A percentile compares a stretch with the other conserved stretches of the same genome.
Evolutionary conservation across 2,329 filamentous ascomycete species (phyloP).

Genomic region (Pestalotiopsis sp.): DNA sequence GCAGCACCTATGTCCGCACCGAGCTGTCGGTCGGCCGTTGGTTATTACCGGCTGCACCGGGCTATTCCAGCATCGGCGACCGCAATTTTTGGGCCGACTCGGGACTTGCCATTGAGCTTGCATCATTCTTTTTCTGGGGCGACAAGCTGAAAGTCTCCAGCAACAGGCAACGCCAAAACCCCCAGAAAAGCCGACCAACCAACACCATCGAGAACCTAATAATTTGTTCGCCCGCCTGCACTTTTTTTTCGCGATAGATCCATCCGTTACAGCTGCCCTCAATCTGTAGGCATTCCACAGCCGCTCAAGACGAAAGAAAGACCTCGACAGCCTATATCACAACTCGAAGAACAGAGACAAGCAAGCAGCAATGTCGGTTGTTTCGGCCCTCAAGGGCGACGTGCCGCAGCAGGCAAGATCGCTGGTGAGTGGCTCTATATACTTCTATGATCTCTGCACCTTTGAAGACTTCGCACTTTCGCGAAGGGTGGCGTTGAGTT

Average conservation of each 20-base stretch:
- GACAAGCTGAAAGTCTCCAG: background rate
- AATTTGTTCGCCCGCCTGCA: background rate
- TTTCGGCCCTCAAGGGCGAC: slow-evolving; percentile 50
- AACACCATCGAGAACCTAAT: background rate
- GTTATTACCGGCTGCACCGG: slow-evolving; percentile 8
- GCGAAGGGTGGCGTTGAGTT: background rate
- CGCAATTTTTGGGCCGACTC: slow-evolving; percentile 1
- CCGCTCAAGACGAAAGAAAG: background rate
- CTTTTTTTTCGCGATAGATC: background rate
- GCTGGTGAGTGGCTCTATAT: slow-evolving; percentile 43
- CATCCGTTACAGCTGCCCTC: background rate
- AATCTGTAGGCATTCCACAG: background rate
- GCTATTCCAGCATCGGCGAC: background rate
- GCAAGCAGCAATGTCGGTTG: slow-evolving; percentile 29
- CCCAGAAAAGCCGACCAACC: background rate
- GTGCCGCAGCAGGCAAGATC: slow-evolving; percentile 61
- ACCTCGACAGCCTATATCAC: background rate
- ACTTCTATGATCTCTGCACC: background rate
- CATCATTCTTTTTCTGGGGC: slow-evolving; percentile 9
- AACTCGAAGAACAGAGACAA: background rate
- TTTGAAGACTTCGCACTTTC: background rate
- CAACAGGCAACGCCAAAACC: background rate
- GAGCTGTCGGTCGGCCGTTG: slow-evolving; percentile 11
- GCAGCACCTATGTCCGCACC: slow-evolving; percentile 8
- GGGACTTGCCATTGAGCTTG: slow-evolving; percentile 9